Percentiles rank a stretch among this genome's conserved stretches.
These are phyloP conservation scores for Entomortierella parvispora DNA, from an alignment of 192 early-diverging fungal genomes.

Conservation along the genomic window DNA sequence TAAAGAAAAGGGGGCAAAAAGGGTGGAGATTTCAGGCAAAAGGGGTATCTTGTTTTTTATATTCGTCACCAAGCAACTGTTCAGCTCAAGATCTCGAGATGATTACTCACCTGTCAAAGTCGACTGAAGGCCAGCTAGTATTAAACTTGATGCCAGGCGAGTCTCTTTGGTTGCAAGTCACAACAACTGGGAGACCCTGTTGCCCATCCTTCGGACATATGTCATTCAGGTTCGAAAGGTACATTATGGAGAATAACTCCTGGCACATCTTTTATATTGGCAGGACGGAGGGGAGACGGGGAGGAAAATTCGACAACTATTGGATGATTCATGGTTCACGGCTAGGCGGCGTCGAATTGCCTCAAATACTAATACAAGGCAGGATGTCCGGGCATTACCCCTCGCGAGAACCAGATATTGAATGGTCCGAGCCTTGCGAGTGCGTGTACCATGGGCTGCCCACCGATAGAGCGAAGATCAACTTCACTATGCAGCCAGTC, in stretches of 20 bases:
- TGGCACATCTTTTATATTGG: conserved; percentile 11
- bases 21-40: too few relatives aligned
- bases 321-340: conserved; percentile 11
- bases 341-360: conserved; percentile 7
- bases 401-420: conserved; percentile 1
- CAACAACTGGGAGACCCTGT: background rate
- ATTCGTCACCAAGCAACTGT: too few relatives aligned
- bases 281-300: background rate
- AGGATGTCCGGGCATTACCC: background rate
- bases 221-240: background rate
- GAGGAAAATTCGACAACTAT: background rate
- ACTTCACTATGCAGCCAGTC: conserved; percentile 1
- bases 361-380: background rate
- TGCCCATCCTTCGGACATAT: background rate
- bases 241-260: conserved; percentile 5
- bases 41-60: too few relatives aligned
- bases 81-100: conserved; percentile 8
- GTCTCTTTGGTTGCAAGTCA: conserved; percentile 8
- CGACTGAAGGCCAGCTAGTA: too few relatives aligned
- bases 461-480: background rate
- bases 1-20: too few relatives aligned
- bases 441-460: background rate
- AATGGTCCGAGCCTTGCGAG: background rate
- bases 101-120: conserved; percentile 1
- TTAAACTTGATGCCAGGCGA: background rate